Percentiles rank a stretch among this genome's conserved stretches.
Evolutionary conservation across 495 filamentous ascomycete genomes (phyloP).

Genomic region (Talaromyces liani): DNA sequence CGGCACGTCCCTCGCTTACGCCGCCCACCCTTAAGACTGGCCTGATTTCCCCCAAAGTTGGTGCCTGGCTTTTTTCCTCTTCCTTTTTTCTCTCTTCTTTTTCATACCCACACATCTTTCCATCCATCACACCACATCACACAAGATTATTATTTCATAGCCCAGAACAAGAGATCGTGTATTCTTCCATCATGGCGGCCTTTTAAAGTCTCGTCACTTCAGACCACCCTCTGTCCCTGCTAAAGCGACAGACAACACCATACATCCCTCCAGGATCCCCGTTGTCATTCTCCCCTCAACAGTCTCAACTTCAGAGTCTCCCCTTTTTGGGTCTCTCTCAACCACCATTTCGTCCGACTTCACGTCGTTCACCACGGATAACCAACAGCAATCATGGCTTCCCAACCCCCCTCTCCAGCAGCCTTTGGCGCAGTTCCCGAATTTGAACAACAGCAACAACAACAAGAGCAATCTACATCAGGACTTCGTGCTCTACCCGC

Average conservation of each 20-base stretch:
- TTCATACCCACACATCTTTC: conserved; percentile 19
- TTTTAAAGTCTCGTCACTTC: conserved; percentile 35
- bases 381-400: conserved; percentile 55
- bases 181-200: conserved; percentile 41
- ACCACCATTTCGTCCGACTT: conserved; percentile 40
- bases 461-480: conserved; percentile 21
- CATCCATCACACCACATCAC: conserved; percentile 27
- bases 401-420: conserved; percentile 42
- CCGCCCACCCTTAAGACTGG: conserved; percentile 11
- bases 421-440: conserved; percentile 33
- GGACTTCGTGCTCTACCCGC: conserved; percentile 42
- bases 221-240: conserved; percentile 31
- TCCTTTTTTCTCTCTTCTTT: conserved; percentile 12
- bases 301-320: conserved; percentile 35
- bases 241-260: conserved; percentile 38
- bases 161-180: conserved; percentile 14
- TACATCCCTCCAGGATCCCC: conserved; percentile 35
- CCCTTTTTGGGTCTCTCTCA: conserved; percentile 36
- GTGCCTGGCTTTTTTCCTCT: conserved; percentile 14
- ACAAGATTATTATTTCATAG: background rate
- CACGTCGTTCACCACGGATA: conserved; percentile 60
- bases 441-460: conserved; percentile 23
- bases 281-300: conserved; percentile 28
- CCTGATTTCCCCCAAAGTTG: conserved; percentile 10
- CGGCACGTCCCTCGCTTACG: background rate